phyloP scores from a whole-genome alignment of 805 yeast genomes.

The Naumovozyma castellii region DNA sequence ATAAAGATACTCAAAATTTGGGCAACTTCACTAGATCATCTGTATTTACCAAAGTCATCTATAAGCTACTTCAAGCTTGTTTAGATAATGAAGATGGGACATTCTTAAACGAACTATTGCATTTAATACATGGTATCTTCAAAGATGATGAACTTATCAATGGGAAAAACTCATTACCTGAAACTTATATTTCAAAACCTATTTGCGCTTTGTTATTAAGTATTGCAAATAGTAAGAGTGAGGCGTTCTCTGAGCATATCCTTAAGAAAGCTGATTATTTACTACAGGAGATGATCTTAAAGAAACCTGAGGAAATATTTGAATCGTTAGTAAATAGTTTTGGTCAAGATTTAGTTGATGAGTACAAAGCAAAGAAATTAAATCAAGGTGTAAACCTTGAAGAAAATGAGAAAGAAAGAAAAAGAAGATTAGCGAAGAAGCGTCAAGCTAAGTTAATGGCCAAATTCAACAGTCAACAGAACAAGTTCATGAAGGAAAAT shows the following conservation, averaged over 20 bases:
- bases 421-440: constrained; percentile 48
- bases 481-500: constrained; percentile 55
- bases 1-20: constrained; percentile 33
- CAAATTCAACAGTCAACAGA: constrained; percentile 64
- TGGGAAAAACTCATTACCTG: constrained; percentile 35
- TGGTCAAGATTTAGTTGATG: constrained; percentile 45
- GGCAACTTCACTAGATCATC: constrained; percentile 43
- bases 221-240: constrained; percentile 37
- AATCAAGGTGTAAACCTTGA: constrained; percentile 30
- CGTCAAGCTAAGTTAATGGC: constrained; percentile 53
- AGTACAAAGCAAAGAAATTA: constrained; percentile 40
- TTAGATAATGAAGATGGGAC: constrained; percentile 43
- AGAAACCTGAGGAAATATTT: constrained; percentile 39
- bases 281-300: constrained; percentile 41
- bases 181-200: constrained; percentile 45
- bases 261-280: constrained; percentile 49
- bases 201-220: constrained; percentile 46
- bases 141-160: constrained; percentile 38
- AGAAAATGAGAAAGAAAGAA: constrained; percentile 44
- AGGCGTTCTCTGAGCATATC: constrained; percentile 37
- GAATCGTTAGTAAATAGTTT: constrained; percentile 46
- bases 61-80: constrained; percentile 47
- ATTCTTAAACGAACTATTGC: constrained; percentile 51
- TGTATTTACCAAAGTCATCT: constrained; percentile 47
- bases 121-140: constrained; percentile 57